phyloP scores from a whole-genome alignment of 805 yeast genomes.

The Candida succiphila region DNA sequence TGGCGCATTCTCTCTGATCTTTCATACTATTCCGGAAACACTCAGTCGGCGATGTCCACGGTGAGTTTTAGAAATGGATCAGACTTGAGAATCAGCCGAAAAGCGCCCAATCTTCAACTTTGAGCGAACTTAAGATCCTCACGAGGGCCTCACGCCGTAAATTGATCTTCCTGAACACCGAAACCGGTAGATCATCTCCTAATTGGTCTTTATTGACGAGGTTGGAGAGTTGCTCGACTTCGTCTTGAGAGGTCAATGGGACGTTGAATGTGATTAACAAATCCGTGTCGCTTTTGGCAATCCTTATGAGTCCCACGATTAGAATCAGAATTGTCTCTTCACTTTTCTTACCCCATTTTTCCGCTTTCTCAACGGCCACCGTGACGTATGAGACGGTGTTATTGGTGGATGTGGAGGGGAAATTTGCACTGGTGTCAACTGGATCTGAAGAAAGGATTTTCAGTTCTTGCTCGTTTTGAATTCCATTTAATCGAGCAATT shows the following conservation, averaged over 20 bases:
- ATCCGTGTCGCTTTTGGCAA: slow-evolving; percentile 46
- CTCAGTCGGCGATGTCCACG: no score
- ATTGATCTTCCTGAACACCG: slow-evolving; percentile 19
- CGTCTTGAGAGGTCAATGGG: slow-evolving; percentile 30
- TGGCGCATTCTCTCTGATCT: no score
- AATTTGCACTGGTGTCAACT: slow-evolving; percentile 1
- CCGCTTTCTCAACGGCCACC: slow-evolving; percentile 31
- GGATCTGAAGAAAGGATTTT: neutral
- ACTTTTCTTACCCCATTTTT: slow-evolving; percentile 47
- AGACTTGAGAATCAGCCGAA: slow-evolving; percentile 29
- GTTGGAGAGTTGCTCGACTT: slow-evolving; percentile 15
- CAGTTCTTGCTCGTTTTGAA: slow-evolving; percentile 2
- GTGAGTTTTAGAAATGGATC: no score
- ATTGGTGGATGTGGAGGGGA: slow-evolving; percentile 5
- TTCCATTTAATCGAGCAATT: slow-evolving; percentile 33
- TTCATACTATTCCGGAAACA: no score
- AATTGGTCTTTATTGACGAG: slow-evolving; percentile 1
- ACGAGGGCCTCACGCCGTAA: slow-evolving; percentile 16
- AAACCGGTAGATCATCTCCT: slow-evolving; percentile 4
- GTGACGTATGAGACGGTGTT: slow-evolving; percentile 14
- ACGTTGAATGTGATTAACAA: slow-evolving; percentile 49
- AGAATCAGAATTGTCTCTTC: slow-evolving; percentile 30
- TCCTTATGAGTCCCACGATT: slow-evolving; percentile 47
- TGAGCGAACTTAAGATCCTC: slow-evolving; percentile 17
- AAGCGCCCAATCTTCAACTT: slow-evolving; percentile 36